Evolutionary conservation across 2,329 filamentous ascomycete species (phyloP), one percentile per base, ranked within the genome.

Genomic region (Aspergillus persii): DNA sequence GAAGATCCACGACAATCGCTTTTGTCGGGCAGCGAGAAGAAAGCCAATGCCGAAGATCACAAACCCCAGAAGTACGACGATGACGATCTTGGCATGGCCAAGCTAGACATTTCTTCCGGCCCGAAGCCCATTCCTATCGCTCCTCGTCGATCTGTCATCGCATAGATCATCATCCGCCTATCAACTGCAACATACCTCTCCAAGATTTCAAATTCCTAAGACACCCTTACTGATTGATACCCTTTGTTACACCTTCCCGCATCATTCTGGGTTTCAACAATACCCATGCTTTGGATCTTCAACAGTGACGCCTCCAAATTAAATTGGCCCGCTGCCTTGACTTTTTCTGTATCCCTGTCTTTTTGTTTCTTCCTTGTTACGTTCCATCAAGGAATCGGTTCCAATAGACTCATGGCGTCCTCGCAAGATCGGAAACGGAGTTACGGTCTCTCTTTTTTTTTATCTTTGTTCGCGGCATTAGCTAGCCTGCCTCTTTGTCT

Each of bases 91-190:
- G 71, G 71, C 8, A 60, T 76, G 57, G 67, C 74, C 3, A 70
- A 65, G 18, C 61, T 77, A 30, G 68, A 74, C 27, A 63, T 75
- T 12, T 69, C 73, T 27, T 66, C 74, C 15, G 70, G 68, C 18
- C 74, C 74, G 1, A 71, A 74, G 54, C 74, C 74, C 6, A 77
- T 77, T 27, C 74, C 74, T 1, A 76, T 77, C 49, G 69, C 69
- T 33, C 64, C 71, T 41, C 72, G 73, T 29, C 73, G 70, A 36
- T 66, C 73, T 11, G 68, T 76, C 50, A 71, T 75, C 58, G 74
- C 74, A n/a, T 77, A 68, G 66, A 55, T 30, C 31, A 44, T 57
- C 30, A 15, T 26, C 44, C 44, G 18, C 44, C 44, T 47, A 9
- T 27, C 12, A 15, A 8, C 44, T 47, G 44, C 44, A 26, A 47